phyloP scores from a whole-genome alignment of 148 eudicot genomes.

The Fagopyrum esculentum region DNA sequence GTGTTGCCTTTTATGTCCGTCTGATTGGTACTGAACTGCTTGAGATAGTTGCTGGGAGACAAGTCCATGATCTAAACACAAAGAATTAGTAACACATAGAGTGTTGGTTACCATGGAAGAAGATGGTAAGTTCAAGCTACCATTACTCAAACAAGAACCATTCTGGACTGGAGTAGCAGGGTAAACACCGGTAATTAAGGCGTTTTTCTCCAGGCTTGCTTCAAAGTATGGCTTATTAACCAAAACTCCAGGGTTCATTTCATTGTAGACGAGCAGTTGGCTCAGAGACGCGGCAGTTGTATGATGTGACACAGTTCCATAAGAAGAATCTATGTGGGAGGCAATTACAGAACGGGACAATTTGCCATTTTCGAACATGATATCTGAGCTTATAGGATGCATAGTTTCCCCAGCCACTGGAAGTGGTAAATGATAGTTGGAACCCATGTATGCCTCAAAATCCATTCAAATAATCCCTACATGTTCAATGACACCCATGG shows the following conservation, averaged over 20 bases:
- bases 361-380: constrained; percentile 15
- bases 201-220: constrained; percentile 22
- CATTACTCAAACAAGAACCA: constrained; percentile 17
- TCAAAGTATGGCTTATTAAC: constrained; percentile 21
- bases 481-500: background rate
- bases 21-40: constrained; percentile 14
- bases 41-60: constrained; percentile 13
- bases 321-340: constrained; percentile 15
- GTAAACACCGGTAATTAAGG: constrained; percentile 24
- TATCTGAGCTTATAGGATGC: constrained; percentile 15
- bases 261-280: constrained; percentile 14
- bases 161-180: constrained; percentile 16
- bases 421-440: constrained; percentile 15
- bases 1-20: constrained; percentile 12
- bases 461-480: constrained; percentile 16
- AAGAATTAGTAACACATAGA: constrained; percentile 11
- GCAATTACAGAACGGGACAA: constrained; percentile 12
- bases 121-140: constrained; percentile 17
- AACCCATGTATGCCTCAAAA: constrained; percentile 17
- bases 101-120: constrained; percentile 26
- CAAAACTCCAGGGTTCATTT: constrained; percentile 13
- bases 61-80: constrained; percentile 18
- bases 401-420: constrained; percentile 10
- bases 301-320: constrained; percentile 8
- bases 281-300: background rate